Conservation (phyloP, 306 rosid genomes). For the Dicorynia guianensis region DNA sequence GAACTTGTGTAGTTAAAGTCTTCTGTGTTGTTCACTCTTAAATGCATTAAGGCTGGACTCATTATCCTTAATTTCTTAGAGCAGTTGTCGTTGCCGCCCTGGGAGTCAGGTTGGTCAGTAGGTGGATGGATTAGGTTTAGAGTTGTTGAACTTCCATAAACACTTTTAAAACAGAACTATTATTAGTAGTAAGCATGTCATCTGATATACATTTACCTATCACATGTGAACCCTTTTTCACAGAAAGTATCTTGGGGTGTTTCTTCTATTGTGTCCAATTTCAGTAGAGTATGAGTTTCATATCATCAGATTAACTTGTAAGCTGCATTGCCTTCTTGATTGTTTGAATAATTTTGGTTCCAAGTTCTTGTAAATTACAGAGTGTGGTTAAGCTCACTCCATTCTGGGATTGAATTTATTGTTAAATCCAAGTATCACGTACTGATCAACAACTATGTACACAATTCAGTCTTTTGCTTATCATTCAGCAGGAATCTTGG, state of each 20-base stretch:
- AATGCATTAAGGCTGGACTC: constrained; percentile 7
- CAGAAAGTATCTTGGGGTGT: background rate
- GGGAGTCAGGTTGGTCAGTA: background rate
- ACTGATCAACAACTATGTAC: constrained; percentile 2
- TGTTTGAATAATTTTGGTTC: background rate
- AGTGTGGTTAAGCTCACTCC: constrained; percentile 1
- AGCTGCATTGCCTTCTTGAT: too few relatives aligned
- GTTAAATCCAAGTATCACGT: constrained; percentile 9
- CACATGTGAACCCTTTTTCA: background rate
- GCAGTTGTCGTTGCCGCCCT: constrained; percentile 1
- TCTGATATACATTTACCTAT: background rate
- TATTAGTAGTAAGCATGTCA: background rate
- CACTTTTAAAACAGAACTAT: background rate
- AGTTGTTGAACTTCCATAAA: background rate
- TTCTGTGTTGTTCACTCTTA: background rate
- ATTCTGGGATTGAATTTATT: constrained; percentile 25
- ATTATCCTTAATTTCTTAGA: background rate
- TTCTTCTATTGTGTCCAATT: background rate
- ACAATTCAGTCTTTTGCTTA: background rate
- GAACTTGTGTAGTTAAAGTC: background rate
- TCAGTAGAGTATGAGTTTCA: too few relatives aligned
- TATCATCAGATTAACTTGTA: too few relatives aligned
- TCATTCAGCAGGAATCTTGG: background rate
- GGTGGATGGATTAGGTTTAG: background rate
- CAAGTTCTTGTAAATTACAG: background rate